phyloP scores from a whole-genome alignment of 202 grass and related monocot genomes.

The Schoenoplectus tabernaemontani region DNA sequence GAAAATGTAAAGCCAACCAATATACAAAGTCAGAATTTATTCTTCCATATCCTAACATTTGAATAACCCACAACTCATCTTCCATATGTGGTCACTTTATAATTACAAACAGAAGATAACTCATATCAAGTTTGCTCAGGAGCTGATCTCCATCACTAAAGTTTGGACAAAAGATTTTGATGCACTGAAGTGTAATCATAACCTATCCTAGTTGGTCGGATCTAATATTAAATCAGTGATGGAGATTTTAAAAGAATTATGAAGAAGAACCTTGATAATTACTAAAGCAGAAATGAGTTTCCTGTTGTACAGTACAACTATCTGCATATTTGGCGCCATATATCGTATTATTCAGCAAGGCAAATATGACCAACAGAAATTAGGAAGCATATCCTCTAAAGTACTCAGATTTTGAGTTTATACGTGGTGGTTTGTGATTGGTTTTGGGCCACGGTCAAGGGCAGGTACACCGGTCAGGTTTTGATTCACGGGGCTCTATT shows the following conservation, averaged over 20 bases:
- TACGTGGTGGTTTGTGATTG: no score
- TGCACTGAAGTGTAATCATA: background rate
- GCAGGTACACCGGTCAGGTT: no score
- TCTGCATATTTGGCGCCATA: background rate
- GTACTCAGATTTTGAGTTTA: no score
- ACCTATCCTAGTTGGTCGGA: background rate
- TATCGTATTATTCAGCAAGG: background rate
- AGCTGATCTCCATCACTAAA: background rate
- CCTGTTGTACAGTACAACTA: background rate
- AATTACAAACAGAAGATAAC: background rate
- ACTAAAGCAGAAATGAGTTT: background rate
- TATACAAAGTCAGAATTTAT: background rate
- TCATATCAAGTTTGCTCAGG: background rate
- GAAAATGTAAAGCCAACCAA: background rate
- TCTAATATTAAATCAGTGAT: background rate
- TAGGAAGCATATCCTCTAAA: no score
- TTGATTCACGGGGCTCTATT: no score
- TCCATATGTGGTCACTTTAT: background rate
- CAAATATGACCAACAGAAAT: no score
- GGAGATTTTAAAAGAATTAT: background rate
- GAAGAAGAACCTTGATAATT: background rate
- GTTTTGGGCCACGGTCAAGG: no score
- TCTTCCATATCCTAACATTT: background rate
- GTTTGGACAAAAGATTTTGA: background rate
- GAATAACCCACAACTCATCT: background rate